These are phyloP conservation scores for Colletotrichum sp. DNA, from an alignment of 2,329 filamentous ascomycete genomes.

Conservation along the genomic window DNA sequence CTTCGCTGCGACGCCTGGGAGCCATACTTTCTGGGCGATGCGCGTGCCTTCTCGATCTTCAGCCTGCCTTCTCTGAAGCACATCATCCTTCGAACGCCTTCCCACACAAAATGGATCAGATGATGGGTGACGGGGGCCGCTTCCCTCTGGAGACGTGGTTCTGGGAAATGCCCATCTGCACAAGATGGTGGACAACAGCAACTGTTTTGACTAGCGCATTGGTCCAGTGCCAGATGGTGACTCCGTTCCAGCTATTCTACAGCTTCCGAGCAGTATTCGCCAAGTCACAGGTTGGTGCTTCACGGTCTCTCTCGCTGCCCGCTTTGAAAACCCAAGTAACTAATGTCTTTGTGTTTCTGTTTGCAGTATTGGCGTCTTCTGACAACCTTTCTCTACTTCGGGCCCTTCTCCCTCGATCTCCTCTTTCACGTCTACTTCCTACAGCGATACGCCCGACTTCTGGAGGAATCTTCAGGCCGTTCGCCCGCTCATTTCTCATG, in stretches of 20 bases:
- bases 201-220: constrained; percentile 86
- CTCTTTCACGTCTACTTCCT: constrained; percentile 99
- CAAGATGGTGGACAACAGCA: constrained; percentile 94
- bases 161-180: constrained; percentile 97
- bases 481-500: constrained; percentile 95
- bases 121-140: constrained; percentile 63
- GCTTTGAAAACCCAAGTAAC: neutral
- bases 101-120: constrained; percentile 55
- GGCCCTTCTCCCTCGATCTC: constrained; percentile 90
- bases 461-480: constrained; percentile 92
- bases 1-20: neutral
- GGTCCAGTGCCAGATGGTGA: constrained; percentile 92
- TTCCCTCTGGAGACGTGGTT: constrained; percentile 97
- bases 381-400: constrained; percentile 97
- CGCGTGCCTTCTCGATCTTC: neutral
- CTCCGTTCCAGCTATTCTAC: constrained; percentile 96
- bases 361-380: constrained; percentile 92
- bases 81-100: neutral
- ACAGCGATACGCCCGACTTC: constrained; percentile 90
- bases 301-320: neutral
- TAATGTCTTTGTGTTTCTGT: constrained; percentile 12
- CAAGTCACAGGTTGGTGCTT: constrained; percentile 79
- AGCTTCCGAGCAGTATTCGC: constrained; percentile 90
- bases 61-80: neutral
- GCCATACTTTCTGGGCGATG: neutral